phyloP scores from a whole-genome alignment of 129 eudicot species.

The Erigeron canadensis region DNA sequence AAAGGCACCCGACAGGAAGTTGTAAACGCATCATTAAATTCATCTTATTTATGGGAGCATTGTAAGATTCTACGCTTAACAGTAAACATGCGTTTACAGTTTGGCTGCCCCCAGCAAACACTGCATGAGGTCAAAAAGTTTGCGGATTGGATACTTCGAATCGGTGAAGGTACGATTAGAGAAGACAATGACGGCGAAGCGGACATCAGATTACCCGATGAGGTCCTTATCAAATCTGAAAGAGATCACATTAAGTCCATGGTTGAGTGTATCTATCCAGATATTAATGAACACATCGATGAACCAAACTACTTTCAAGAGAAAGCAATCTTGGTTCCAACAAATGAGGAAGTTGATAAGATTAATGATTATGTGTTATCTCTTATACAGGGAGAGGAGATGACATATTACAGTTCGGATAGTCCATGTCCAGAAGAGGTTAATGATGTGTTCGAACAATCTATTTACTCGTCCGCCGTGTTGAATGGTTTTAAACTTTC shows the following conservation, averaged over 20 bases:
- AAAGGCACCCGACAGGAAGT: neutral
- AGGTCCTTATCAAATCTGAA: neutral
- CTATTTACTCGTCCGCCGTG: neutral
- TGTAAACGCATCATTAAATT: neutral
- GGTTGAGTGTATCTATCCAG: neutral
- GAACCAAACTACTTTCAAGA: neutral
- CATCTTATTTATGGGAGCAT: neutral
- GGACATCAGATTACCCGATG: neutral
- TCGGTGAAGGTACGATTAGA: neutral
- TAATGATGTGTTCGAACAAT: neutral
- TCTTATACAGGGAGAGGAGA: neutral
- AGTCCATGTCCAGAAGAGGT: neutral
- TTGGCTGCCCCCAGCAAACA: neutral
- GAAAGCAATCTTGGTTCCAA: neutral
- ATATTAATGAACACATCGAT: neutral
- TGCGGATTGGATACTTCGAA: neutral
- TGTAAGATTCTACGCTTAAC: neutral
- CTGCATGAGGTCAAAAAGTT: neutral
- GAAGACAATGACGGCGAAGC: neutral
- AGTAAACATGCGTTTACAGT: neutral
- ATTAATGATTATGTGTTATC: neutral
- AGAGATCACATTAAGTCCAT: neutral
- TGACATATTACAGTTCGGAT: neutral
- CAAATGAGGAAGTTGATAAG: neutral
- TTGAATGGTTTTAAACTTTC: neutral